phyloP scores from a whole-genome alignment of 2,329 filamentous ascomycete genomes.

The Cordyceps farinosa region DNA sequence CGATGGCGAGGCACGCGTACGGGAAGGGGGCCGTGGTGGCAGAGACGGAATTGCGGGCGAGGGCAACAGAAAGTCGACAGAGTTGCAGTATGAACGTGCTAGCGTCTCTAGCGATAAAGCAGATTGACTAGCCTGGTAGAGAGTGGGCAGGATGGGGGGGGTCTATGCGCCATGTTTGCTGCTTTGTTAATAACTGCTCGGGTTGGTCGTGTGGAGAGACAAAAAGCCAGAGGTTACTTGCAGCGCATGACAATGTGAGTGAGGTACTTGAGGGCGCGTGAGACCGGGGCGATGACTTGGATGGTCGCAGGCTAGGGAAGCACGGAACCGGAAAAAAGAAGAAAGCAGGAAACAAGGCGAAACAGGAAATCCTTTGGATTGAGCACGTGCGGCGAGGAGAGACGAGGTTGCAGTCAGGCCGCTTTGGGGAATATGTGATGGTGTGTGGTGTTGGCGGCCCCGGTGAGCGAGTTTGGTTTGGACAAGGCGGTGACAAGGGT shows the following conservation, averaged over 20 bases:
- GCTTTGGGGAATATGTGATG: constrained; percentile 2
- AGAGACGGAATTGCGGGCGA: neutral
- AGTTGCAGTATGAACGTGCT: neutral
- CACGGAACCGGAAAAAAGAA: neutral
- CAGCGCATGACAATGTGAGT: neutral
- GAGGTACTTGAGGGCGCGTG: constrained; percentile 12
- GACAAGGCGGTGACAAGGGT: constrained; percentile 5
- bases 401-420: constrained; percentile 2
- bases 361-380: neutral
- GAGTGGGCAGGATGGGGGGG: neutral
- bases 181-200: neutral
- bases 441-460: constrained; percentile 7
- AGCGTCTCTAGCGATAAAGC: neutral
- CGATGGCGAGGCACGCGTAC: constrained; percentile 9
- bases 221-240: neutral
- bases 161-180: neutral
- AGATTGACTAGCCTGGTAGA: neutral
- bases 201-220: constrained; percentile 8
- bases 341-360: neutral
- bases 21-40: neutral
- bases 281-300: neutral
- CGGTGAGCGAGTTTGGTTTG: constrained; percentile 8
- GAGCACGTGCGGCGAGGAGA: constrained; percentile 2
- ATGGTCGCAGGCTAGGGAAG: neutral
- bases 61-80: neutral